Evolutionary conservation across 108 stramenopile genomes (phyloP).

Genomic region (Fistulifera pelliculosa): DNA sequence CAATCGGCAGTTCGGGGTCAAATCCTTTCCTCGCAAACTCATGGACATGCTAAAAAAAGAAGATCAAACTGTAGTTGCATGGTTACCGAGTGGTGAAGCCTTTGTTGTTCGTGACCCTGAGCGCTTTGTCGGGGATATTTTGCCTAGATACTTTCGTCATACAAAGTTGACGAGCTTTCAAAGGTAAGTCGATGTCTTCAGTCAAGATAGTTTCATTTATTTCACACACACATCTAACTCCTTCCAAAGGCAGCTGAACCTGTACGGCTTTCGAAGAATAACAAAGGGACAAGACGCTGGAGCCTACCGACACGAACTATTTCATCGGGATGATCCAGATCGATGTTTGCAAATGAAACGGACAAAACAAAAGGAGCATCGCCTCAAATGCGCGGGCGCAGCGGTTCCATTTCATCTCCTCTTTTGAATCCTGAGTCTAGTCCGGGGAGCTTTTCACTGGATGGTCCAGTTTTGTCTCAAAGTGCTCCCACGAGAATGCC

Average conservation of each 20-base stretch:
- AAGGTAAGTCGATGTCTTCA: conserved; percentile 82
- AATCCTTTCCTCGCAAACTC: conserved; percentile 85
- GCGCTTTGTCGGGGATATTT: conserved; percentile 58
- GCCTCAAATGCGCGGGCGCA: conserved; percentile 5
- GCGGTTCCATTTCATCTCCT: conserved; percentile 32
- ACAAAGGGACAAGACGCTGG: conserved; percentile 87
- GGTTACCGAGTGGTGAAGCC: conserved; percentile 81
- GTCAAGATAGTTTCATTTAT: too few species aligned
- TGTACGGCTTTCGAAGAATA: conserved; percentile 70
- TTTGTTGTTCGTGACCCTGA: conserved; percentile 83
- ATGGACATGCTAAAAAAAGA: conserved; percentile 87
- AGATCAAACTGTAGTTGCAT: conserved; percentile 61
- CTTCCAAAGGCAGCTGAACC: conserved; percentile 62
- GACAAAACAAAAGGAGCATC: conserved; percentile 68
- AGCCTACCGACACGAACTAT: conserved; percentile 88
- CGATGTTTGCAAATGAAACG: conserved; percentile 81
- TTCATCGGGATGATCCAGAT: conserved; percentile 84
- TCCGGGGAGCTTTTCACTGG: conserved; percentile 15
- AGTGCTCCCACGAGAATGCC: conserved; percentile 11
- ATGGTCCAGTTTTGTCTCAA: conserved; percentile 7
- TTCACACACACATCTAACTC: conserved; percentile 66
- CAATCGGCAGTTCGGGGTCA: conserved; percentile 27
- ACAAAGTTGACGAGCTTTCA: conserved; percentile 88
- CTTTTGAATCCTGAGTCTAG: conserved; percentile 21
- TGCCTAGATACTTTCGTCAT: conserved; percentile 86